Percentiles rank a stretch among this genome's conserved stretches.
These are phyloP conservation scores for Ceratobasidium sp. DNA, from an alignment of 1,284 basidiomycete species.

Conservation along the genomic window DNA sequence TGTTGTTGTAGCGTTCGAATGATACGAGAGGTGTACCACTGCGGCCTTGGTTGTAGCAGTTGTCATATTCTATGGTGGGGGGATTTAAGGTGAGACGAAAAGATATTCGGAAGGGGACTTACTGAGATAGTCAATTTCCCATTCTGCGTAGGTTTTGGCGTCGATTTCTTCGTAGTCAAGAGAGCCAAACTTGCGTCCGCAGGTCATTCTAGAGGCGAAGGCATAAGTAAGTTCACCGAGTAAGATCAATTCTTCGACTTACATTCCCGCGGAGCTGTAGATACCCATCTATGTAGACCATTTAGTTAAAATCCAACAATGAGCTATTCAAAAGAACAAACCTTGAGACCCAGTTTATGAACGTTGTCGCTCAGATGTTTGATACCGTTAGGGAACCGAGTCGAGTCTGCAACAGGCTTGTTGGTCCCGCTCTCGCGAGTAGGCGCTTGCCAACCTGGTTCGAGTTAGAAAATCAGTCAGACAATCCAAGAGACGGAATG, in stretches of 20 bases:
- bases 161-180: conserved; percentile 66
- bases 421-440: conserved; percentile 52
- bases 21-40: conserved; percentile 62
- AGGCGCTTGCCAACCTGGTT: conserved; percentile 58
- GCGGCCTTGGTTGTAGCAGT: conserved; percentile 65
- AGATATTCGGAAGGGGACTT: conserved; percentile 46
- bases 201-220: conserved; percentile 58
- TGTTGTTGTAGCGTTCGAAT: conserved; percentile 63
- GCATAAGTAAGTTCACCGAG: conserved; percentile 1
- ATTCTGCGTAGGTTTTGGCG: conserved; percentile 63
- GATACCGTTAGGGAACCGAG: conserved; percentile 65
- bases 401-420: conserved; percentile 57
- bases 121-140: conserved; percentile 64
- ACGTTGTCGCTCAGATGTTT: conserved; percentile 61
- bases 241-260: conserved; percentile 47
- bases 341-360: conserved; percentile 63
- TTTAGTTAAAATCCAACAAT: background rate
- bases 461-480: background rate
- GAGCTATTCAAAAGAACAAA: conserved; percentile 44
- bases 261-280: conserved; percentile 65
- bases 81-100: background rate
- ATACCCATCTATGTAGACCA: conserved; percentile 60
- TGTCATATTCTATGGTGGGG: conserved; percentile 62
- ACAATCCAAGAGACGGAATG: background rate
- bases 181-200: conserved; percentile 63